Evolutionary conservation across 2,329 filamentous ascomycete genomes (phyloP), one percentile per base, ranked within the genome.

Genomic region (Fusarium pseudoanthophilum): DNA sequence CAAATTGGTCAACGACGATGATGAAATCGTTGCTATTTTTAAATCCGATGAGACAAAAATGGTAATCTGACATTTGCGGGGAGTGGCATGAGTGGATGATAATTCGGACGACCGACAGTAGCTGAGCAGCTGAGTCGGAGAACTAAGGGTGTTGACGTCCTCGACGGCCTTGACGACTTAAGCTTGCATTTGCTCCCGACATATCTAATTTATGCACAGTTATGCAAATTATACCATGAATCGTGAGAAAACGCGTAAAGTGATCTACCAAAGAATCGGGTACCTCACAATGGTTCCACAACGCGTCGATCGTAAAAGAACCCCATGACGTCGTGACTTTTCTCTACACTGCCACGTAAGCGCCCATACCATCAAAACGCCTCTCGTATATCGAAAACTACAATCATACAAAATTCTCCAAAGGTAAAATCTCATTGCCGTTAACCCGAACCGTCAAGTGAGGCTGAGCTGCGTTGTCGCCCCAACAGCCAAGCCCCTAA

Each of bases 301-400:
- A 52, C 57, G 24, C 42, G 26, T 48, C 40, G n/a, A 32, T 42
- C 24, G 26, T 36, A 42, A 30, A 26, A 39, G 14, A 43, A 39
- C 24, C 43, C 40, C 53, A 73, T 73, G 70, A 73, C 70, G 70
- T 70, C 49, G 46, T 39, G 28, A 14, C 20, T 34, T 26, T 32
- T 32, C 13, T 11, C 5, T 11, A 26, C 28, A 26, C 24, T 52
- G 70, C 56, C 70, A 51, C 70, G 70, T 72, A 45, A 73, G 70
- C 51, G 34, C 13, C 6, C 7, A 39, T 42, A n/a, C 21, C 58
- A 26, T 36, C 36, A 30, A 3, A 36, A 59, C 51, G 11, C 21
- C 28, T 26, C 30, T 42, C 43, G 48, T 49, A 56, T 42, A 13
- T 11, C 40, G 14, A 53, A 53, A 55, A 46, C 21, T 37, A 34